Evolutionary conservation across 192 early-diverging fungal genomes (phyloP).

Genomic region (Phycomyces nitens): DNA sequence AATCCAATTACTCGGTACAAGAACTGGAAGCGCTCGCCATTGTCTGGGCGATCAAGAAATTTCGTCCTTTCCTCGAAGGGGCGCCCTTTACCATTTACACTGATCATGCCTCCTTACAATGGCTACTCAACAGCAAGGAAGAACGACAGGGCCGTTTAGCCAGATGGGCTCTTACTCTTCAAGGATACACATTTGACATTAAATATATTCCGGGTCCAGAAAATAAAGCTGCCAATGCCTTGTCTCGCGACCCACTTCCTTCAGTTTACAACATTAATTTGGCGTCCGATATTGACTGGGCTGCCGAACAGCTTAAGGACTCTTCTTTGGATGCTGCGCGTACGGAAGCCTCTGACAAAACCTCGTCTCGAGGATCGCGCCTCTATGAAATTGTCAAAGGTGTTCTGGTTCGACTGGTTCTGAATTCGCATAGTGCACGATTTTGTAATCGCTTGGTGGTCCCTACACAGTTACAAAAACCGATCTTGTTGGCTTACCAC

Average conservation of each 20-base stretch:
- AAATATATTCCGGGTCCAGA: not conserved
- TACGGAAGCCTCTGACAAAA: too few relatives aligned
- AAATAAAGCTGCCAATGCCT: not conserved
- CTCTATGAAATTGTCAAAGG: too few relatives aligned
- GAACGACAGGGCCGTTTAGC: constrained; percentile 1
- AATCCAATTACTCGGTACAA: not conserved
- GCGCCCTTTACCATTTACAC: not conserved
- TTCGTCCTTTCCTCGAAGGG: not conserved
- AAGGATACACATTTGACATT: not conserved
- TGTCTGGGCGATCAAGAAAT: not conserved
- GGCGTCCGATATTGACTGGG: too few relatives aligned
- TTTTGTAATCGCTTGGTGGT: not conserved
- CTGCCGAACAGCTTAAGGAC: too few relatives aligned
- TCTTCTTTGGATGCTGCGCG: too few relatives aligned
- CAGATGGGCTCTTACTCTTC: not conserved
- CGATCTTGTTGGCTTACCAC: not conserved
- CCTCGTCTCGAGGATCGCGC: too few relatives aligned
- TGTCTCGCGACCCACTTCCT: not conserved
- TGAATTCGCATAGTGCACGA: not conserved
- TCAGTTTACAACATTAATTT: too few relatives aligned
- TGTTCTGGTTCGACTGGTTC: too few relatives aligned
- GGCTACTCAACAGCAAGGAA: not conserved
- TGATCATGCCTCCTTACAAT: not conserved
- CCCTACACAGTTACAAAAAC: not conserved
- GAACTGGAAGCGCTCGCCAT: not conserved